phyloP scores from a whole-genome alignment of 441 rosid genomes.

The Eutrema salsugineum region DNA sequence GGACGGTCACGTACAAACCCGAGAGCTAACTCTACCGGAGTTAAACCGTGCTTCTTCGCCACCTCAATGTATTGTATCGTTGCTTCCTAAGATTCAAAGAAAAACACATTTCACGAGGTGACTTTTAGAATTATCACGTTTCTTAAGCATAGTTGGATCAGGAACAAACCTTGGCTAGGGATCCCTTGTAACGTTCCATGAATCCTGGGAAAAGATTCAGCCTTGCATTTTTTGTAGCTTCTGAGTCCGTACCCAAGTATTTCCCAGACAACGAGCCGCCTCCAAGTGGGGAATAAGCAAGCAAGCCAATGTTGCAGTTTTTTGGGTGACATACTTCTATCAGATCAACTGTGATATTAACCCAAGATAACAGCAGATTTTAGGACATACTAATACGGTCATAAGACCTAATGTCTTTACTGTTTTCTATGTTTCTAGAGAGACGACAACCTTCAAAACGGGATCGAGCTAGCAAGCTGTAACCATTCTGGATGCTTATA shows the following conservation, averaged over 20 bases:
- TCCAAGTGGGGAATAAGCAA: slow-evolving; percentile 80
- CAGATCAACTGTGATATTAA: slow-evolving; percentile 62
- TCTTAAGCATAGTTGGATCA: background rate
- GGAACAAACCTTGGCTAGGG: slow-evolving; percentile 60
- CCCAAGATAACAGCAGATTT: background rate
- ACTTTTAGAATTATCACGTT: background rate
- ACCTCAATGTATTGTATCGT: slow-evolving; percentile 58
- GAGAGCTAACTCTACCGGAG: slow-evolving; percentile 74
- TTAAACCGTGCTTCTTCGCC: slow-evolving; percentile 71
- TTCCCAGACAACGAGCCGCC: slow-evolving; percentile 79
- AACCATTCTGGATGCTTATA: slow-evolving; percentile 83
- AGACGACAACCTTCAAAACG: slow-evolving; percentile 61
- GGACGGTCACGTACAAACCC: slow-evolving; percentile 80
- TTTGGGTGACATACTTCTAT: slow-evolving; percentile 92
- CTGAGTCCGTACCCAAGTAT: slow-evolving; percentile 52
- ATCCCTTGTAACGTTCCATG: slow-evolving; percentile 83
- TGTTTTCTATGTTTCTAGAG: background rate
- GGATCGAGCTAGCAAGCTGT: slow-evolving; percentile 69
- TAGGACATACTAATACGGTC: background rate
- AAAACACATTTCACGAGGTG: background rate
- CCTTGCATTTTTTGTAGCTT: slow-evolving; percentile 74
- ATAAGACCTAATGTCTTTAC: background rate
- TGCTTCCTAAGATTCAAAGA: slow-evolving; percentile 49
- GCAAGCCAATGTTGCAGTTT: slow-evolving; percentile 78
- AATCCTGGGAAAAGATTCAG: slow-evolving; percentile 80